Base-by-base conservation (phyloP, 2,329 filamentous ascomycete genomes). In the Fusarium redolens region DNA sequence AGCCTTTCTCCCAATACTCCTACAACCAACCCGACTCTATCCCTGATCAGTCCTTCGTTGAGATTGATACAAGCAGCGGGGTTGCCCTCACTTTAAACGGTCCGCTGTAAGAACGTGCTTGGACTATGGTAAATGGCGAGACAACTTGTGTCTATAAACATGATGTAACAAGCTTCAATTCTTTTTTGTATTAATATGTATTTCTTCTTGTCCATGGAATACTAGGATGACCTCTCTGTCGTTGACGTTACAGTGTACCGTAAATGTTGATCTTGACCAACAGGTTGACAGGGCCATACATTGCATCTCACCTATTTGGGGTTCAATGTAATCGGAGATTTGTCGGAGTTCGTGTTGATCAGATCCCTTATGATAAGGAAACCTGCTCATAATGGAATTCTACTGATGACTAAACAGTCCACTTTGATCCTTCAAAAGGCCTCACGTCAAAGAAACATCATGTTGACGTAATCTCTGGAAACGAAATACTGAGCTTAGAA, bases 221-320 rank as follows among this genome's bases (percentile, higher is more conserved):
- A n/a, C 8, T 0, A 7, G 13, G 4, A n/a, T 40, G 12, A 3
- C 2, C 7, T n/a, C 10, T 14, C 11, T 20, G 38, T 41, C 38
- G 14, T 41, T 13, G 9, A 40, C 18, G 20, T 40, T 20, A n/a
- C 7, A n/a, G 12, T 14, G 5, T 7, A 6, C 14, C 38, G 17
- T 14, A 12, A 8, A n/a, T 40, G 3, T 14, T 40, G 38, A 40
- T 40, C 38, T 5, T 40, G 12, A 7, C 38, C 25, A 8, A 13
- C 38, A 40, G 38, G 25, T 25, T 25, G 25, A 25, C 25, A 25
- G 25, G 25, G 25, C 25, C 25, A 25, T 25, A 5, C 25, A 25
- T 25, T 25, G 25, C 25, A 25, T 25, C 25, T 25, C 25, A 25
- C 25, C 25, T 25, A 25, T 25, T 25, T 25, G 25, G 25, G 25